These are phyloP conservation scores for Cladosporium sp. DNA, from an alignment of 2,329 filamentous ascomycete genomes.

Conservation along the genomic window DNA sequence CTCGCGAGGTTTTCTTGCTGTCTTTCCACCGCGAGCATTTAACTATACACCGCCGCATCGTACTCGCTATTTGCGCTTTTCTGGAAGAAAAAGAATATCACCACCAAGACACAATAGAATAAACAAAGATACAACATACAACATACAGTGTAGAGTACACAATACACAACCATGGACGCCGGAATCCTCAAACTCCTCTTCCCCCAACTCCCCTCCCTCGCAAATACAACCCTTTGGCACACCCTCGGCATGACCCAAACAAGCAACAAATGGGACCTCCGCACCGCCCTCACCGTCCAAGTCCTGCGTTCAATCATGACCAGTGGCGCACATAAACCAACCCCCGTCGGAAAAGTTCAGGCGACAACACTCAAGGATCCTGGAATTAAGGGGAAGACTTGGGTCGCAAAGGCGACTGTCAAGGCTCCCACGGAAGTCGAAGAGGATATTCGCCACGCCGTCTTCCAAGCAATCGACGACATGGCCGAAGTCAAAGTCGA, in stretches of 20 bases:
- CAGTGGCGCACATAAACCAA: constrained; percentile 34
- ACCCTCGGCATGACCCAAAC: constrained; percentile 63
- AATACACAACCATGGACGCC: constrained; percentile 22
- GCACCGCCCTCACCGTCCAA: constrained; percentile 66
- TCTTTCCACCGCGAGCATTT: too few species aligned
- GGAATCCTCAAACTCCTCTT: constrained; percentile 38
- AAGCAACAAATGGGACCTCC: constrained; percentile 71
- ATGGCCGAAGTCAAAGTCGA: constrained; percentile 41
- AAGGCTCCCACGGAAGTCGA: constrained; percentile 51
- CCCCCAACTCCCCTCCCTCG: constrained; percentile 56
- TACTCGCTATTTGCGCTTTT: too few species aligned
- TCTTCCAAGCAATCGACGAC: constrained; percentile 55
- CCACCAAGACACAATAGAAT: not conserved
- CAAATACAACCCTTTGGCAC: constrained; percentile 60
- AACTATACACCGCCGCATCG: too few species aligned
- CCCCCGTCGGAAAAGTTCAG: constrained; percentile 60
- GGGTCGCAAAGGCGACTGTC: constrained; percentile 69
- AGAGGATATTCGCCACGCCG: constrained; percentile 48
- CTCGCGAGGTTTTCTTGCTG: too few species aligned
- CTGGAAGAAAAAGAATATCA: not conserved
- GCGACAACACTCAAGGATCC: constrained; percentile 56
- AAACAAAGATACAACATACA: not conserved
- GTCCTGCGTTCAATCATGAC: constrained; percentile 63
- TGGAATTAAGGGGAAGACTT: constrained; percentile 71
- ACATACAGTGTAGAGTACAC: too few species aligned